Base-by-base conservation (phyloP, 306 rosid genomes). In the Cucumis cinereus region DNA sequence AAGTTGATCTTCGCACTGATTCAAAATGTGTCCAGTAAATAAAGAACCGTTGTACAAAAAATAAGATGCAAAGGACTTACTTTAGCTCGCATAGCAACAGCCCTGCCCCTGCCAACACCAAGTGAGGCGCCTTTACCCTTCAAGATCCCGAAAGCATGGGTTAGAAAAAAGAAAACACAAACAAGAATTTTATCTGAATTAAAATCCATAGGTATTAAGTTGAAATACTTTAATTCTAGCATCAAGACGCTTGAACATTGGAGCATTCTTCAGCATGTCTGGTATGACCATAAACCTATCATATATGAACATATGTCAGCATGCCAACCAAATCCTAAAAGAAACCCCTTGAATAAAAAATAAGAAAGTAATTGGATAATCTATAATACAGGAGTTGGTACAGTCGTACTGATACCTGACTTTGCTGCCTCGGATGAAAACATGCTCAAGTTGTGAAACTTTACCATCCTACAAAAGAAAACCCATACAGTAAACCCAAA, bases 61-160 rank as follows among this genome's bases (percentile, higher is more conserved):
- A n/a, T 56, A 17, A n/a, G 10, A 30, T 45, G 28, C 36, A 28
- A 22, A 30, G 33, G 9, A 53, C 83, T 69, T 82, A 94, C 99
- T 86, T 91, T 94, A 15, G 96, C 94, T 58, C 99, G 91, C 99
- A 94, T 94, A 35, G 99, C 97, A 77, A 90, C 97, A 69, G 99
- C 97, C 87, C 99, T 87, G 85, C 99, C 99, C 74, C 99, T 84
- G 64, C 97, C 95, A 83, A 94, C 99, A 78, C 97, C 99, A 61
- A 94, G 95, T 49, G 99, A 89, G n/a, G 97, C 93, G 68, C 99
- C 99, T 87, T 94, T 94, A 75, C 99, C 99, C 99, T 94, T 53
- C 86, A 88, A 55, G 67, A 76, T 77, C 72, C 74, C 79, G 23
- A 78, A 75, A 73, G 68, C 68, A 79, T 60, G 61, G 45, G 53